Conservation (phyloP, 257 asterid species). For the Cordia subcordata region DNA sequence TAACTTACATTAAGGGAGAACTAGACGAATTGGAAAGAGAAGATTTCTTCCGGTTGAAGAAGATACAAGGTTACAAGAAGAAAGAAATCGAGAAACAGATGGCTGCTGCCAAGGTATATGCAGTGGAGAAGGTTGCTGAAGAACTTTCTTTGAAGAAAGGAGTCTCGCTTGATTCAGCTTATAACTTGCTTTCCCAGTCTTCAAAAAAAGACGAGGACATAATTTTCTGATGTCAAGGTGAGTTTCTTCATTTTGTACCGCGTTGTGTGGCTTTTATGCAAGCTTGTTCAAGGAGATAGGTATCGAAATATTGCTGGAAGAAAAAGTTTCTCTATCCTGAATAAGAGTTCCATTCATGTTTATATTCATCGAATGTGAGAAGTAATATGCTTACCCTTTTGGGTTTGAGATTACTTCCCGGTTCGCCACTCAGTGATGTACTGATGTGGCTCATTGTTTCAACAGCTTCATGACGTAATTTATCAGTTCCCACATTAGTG, state of each 20-base stretch:
- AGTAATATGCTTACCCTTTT: neutral
- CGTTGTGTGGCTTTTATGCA: slow-evolving; percentile 7
- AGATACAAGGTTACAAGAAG: slow-evolving; percentile 44
- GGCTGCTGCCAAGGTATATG: slow-evolving; percentile 31
- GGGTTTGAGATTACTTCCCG: neutral
- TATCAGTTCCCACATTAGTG: too few species aligned
- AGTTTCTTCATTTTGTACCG: slow-evolving; percentile 3
- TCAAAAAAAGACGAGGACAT: slow-evolving; percentile 37
- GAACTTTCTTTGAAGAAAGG: slow-evolving; percentile 33
- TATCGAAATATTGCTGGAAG: neutral
- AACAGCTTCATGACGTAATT: neutral
- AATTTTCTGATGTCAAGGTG: slow-evolving; percentile 30
- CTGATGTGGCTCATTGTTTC: neutral
- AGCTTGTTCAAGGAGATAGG: neutral
- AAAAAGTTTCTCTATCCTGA: slow-evolving; percentile 7
- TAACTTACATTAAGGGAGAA: slow-evolving; percentile 39
- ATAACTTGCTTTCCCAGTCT: slow-evolving; percentile 19
- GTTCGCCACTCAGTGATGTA: neutral
- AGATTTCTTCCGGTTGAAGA: slow-evolving; percentile 47
- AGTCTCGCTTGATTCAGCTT: slow-evolving; percentile 23
- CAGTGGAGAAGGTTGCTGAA: slow-evolving; percentile 27
- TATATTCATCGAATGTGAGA: slow-evolving; percentile 14
- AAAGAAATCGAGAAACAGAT: slow-evolving; percentile 32
- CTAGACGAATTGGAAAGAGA: slow-evolving; percentile 46
- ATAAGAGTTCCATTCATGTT: slow-evolving; percentile 16